Conservation (phyloP, 768 basidiomycete genomes). For the Hericium erinaceus region DNA sequence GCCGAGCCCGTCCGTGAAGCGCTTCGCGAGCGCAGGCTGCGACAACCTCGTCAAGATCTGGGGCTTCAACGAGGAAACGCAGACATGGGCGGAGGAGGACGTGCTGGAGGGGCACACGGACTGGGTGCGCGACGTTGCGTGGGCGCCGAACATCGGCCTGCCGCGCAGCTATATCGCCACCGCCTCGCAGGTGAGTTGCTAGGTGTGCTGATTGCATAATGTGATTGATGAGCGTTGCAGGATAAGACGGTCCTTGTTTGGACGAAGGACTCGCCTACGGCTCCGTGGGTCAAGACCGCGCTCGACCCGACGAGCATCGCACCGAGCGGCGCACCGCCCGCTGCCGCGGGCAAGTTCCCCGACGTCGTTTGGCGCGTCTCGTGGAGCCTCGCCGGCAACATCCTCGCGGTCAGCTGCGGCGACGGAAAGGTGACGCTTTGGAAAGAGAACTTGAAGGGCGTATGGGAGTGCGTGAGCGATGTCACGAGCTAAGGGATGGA, state of each 20-base stretch:
- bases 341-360: constrained; percentile 74
- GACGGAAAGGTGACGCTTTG: constrained; percentile 97
- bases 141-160: constrained; percentile 95
- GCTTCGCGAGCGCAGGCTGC: constrained; percentile 93
- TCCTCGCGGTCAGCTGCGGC: constrained; percentile 93
- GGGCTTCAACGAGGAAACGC: constrained; percentile 79
- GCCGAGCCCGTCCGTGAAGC: constrained; percentile 52
- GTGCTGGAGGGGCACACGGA: constrained; percentile 87
- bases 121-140: constrained; percentile 98
- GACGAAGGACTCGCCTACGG: constrained; percentile 72
- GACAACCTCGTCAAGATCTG: constrained; percentile 94
- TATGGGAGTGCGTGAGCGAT: constrained; percentile 96
- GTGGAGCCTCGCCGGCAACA: constrained; percentile 94
- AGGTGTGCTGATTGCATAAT: not conserved
- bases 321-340: constrained; percentile 30
- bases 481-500: constrained; percentile 59
- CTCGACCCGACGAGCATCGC: constrained; percentile 58
- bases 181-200: constrained; percentile 63
- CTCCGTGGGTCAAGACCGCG: constrained; percentile 71
- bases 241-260: constrained; percentile 87
- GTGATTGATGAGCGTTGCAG: constrained; percentile 16
- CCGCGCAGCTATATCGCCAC: constrained; percentile 94
- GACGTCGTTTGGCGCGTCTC: constrained; percentile 99
- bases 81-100: constrained; percentile 89
- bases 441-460: constrained; percentile 95